A percentile compares a stretch with the other conserved stretches of the same genome.
Evolutionary conservation across 148 eudicot species (phyloP).

Genomic region (Dysphania ambrosioides): DNA sequence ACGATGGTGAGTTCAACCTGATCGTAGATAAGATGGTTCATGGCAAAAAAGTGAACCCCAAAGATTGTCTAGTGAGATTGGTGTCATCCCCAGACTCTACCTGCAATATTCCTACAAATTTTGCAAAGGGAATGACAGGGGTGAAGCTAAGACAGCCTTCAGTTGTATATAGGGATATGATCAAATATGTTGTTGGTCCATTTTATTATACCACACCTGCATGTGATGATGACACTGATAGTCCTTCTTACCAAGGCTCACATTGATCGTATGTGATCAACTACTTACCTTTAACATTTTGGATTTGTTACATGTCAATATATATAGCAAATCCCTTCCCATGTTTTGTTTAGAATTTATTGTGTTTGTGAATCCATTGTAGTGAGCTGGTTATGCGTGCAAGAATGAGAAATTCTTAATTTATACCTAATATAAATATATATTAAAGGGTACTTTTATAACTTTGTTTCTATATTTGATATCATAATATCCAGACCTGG

Average conservation of each 20-base stretch:
- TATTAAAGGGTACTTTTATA: no score
- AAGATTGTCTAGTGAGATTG: constrained; percentile 55
- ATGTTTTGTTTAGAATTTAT: background rate
- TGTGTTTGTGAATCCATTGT: background rate
- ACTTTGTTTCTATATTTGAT: no score
- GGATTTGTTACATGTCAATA: background rate
- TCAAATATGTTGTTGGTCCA: constrained; percentile 50
- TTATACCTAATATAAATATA: no score
- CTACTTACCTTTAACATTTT: background rate
- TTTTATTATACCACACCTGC: constrained; percentile 74
- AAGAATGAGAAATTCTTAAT: background rate
- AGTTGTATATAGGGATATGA: constrained; percentile 43
- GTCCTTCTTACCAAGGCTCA: background rate
- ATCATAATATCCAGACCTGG: no score
- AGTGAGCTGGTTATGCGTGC: background rate
- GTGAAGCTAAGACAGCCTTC: constrained; percentile 53
- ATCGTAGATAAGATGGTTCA: constrained; percentile 30
- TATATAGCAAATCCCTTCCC: background rate
- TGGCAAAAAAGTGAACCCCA: constrained; percentile 46
- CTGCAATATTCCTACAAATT: constrained; percentile 60
- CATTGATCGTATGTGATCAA: background rate
- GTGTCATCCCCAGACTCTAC: constrained; percentile 60
- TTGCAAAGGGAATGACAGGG: constrained; percentile 52
- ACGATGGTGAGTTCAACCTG: constrained; percentile 50
- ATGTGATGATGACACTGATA: constrained; percentile 55